These are phyloP conservation scores for Ilex aquifolium DNA, from an alignment of 257 asterid genomes.

Conservation along the genomic window DNA sequence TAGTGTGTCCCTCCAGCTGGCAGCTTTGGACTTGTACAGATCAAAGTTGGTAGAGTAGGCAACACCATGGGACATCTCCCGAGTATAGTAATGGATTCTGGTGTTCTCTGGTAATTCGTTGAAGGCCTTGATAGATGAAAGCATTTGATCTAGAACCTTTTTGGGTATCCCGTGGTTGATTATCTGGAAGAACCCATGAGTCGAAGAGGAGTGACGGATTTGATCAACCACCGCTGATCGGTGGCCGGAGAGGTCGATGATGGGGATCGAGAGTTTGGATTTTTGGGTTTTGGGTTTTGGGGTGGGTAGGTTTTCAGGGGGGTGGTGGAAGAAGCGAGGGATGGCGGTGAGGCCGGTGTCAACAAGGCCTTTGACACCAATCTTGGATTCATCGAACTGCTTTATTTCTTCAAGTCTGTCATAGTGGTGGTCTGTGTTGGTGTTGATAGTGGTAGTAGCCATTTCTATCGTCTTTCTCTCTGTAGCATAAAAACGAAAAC, in stretches of 20 bases:
- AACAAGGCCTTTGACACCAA: constrained; percentile 1
- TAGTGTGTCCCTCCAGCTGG: constrained; percentile 41
- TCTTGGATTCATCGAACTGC: not conserved
- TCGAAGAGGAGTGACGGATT: no score
- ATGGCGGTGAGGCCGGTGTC: not conserved
- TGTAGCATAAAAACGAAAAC: no score
- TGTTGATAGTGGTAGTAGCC: no score
- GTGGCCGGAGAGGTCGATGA: no score
- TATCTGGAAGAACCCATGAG: no score
- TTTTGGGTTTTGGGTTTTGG: not conserved
- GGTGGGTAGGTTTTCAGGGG: not conserved
- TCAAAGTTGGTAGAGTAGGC: constrained; percentile 30
- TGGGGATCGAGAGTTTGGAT: not conserved
- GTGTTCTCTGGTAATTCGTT: constrained; percentile 21
- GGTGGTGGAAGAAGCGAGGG: not conserved
- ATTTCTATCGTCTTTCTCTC: no score
- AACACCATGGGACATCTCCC: constrained; percentile 23
- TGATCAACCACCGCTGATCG: no score
- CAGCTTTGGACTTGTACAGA: constrained; percentile 36
- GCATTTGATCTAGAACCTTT: no score
- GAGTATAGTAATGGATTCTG: constrained; percentile 24
- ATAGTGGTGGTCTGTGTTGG: no score
- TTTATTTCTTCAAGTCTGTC: not conserved
- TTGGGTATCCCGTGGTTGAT: no score
- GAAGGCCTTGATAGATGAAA: constrained; percentile 1